A percentile compares a stretch with the other conserved stretches of the same genome.
Conservation (phyloP, 257 asterid species). For the Penstemon davidsonii region DNA sequence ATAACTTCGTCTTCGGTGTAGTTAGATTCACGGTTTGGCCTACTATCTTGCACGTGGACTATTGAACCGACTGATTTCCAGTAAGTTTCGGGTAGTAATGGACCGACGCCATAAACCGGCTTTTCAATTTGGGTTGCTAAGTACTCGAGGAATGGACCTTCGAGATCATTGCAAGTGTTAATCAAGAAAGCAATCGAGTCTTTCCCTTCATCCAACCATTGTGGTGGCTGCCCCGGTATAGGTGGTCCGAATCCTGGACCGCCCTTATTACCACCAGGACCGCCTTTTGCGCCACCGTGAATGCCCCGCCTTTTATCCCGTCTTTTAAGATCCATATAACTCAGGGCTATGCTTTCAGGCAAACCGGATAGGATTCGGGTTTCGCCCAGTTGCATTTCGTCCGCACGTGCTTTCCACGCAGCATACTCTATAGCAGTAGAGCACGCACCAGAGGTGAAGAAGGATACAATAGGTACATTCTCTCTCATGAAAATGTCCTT, state of each 20-base stretch:
- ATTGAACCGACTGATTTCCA: constrained; percentile 51
- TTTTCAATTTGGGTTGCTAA: constrained; percentile 34
- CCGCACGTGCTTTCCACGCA: constrained; percentile 51
- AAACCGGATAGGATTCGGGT: constrained; percentile 42
- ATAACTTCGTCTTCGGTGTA: constrained; percentile 61
- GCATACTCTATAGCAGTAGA: constrained; percentile 64
- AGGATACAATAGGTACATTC: constrained; percentile 44
- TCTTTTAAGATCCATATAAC: constrained; percentile 42
- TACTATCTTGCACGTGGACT: constrained; percentile 41
- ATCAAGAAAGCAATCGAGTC: constrained; percentile 49
- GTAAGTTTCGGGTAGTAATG: constrained; percentile 56
- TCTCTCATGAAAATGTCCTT: constrained; percentile 48
- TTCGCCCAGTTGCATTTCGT: constrained; percentile 44
- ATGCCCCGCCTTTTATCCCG: constrained; percentile 12
- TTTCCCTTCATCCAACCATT: constrained; percentile 57
- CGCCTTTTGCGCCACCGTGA: constrained; percentile 1
- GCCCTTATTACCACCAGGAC: not conserved
- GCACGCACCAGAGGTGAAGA: constrained; percentile 69
- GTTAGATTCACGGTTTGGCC: constrained; percentile 51
- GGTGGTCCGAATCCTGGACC: constrained; percentile 38
- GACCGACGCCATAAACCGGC: constrained; percentile 62
- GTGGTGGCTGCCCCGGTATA: constrained; percentile 41
- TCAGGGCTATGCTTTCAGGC: constrained; percentile 52
- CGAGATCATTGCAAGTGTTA: constrained; percentile 63
- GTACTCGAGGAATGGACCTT: constrained; percentile 50